Conservation (phyloP, 78 protist species). For the Planoprotostelium fungivorum region DNA sequence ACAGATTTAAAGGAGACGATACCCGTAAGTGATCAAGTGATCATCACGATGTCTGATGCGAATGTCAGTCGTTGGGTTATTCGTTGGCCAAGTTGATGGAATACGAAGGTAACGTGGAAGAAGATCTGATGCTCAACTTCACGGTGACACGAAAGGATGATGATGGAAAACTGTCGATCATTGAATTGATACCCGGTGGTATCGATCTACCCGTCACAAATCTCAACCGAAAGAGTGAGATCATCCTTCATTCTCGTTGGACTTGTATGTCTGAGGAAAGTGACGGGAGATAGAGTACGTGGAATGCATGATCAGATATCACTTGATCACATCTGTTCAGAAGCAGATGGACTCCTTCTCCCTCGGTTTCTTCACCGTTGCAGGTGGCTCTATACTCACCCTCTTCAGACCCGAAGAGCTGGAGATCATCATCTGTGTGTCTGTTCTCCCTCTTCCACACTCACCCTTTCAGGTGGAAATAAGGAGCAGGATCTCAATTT, state of each 20-base stretch:
- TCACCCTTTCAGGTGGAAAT: background rate
- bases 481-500: slow-evolving; percentile 75
- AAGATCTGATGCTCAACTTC: slow-evolving; percentile 21
- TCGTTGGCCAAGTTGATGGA: background rate
- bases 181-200: slow-evolving; percentile 79
- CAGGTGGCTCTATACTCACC: slow-evolving; percentile 30
- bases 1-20: slow-evolving; percentile 69
- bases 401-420: slow-evolving; percentile 89
- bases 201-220: slow-evolving; percentile 70
- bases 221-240: slow-evolving; percentile 60
- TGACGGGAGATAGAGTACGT: slow-evolving; percentile 54
- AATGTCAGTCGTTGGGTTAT: background rate
- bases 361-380: slow-evolving; percentile 81
- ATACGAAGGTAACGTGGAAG: background rate
- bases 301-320: background rate
- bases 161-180: slow-evolving; percentile 51
- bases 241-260: no score
- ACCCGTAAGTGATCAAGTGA: slow-evolving; percentile 32
- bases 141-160: slow-evolving; percentile 29
- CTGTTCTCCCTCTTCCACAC: slow-evolving; percentile 1
- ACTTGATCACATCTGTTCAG: slow-evolving; percentile 46
- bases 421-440: slow-evolving; percentile 90
- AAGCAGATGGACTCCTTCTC: slow-evolving; percentile 73
- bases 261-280: no score
- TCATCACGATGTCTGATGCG: slow-evolving; percentile 7